Conservation (phyloP, 805 yeast genomes). For the Jamesozyma jinghongensis region DNA sequence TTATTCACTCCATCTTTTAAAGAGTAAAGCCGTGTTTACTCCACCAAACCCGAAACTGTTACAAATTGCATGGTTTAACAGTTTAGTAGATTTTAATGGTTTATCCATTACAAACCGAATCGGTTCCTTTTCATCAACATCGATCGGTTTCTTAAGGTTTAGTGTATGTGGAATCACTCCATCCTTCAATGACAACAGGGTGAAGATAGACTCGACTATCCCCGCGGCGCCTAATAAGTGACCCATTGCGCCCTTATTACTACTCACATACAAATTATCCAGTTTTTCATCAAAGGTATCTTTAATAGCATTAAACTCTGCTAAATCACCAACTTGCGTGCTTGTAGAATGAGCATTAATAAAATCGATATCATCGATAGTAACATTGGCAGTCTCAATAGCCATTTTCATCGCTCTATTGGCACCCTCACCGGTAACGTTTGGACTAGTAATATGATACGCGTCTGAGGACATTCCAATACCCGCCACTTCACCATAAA, state of each 20-base stretch:
- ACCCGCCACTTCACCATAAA: conserved; percentile 77
- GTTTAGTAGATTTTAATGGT: conserved; percentile 26
- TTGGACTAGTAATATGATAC: conserved; percentile 86
- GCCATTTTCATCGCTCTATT: conserved; percentile 75
- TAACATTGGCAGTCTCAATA: conserved; percentile 40
- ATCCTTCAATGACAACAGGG: conserved; percentile 54
- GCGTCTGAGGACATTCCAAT: conserved; percentile 93
- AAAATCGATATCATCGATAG: conserved; percentile 50
- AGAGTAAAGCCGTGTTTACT: conserved; percentile 69
- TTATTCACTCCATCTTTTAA: conserved; percentile 29
- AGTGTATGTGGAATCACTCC: conserved; percentile 69
- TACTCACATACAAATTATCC: conserved; percentile 44
- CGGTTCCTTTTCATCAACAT: conserved; percentile 8
- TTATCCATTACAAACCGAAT: conserved; percentile 51
- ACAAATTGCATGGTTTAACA: conserved; percentile 54
- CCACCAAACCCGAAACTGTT: conserved; percentile 99
- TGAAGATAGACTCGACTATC: conserved; percentile 79
- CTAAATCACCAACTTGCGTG: conserved; percentile 78
- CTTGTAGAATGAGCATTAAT: conserved; percentile 97
- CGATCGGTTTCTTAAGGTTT: conserved; percentile 42
- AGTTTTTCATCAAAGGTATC: conserved; percentile 22
- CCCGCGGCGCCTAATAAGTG: conserved; percentile 96
- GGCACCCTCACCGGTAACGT: conserved; percentile 77
- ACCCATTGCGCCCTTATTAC: conserved; percentile 89
- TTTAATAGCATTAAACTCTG: conserved; percentile 69